Percentiles rank a stretch among this genome's conserved stretches.
Conservation (phyloP, 2,329 filamentous ascomycete species). For the Diaporthe vaccinii region DNA sequence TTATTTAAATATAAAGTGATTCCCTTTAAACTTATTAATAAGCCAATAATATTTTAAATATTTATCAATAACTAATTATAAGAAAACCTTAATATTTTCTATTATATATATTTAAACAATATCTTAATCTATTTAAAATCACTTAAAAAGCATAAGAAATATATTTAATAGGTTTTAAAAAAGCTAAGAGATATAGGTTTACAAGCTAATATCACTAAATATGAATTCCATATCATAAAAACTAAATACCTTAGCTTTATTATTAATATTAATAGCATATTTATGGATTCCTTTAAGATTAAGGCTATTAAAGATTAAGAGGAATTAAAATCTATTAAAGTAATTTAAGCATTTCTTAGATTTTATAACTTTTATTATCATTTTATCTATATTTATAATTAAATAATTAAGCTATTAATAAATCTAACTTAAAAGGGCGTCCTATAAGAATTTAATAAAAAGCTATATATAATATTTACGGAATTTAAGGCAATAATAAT, state of each 20-base stretch:
- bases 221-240: constrained; percentile 7
- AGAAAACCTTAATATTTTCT: neutral
- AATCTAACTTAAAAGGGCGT: neutral
- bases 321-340: neutral
- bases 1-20: constrained; percentile 5
- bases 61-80: constrained; percentile 11
- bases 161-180: neutral
- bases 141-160: neutral
- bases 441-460: no score
- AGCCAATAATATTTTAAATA: neutral
- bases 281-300: neutral
- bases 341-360: neutral
- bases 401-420: neutral
- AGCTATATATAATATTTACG: neutral
- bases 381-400: neutral
- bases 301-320: neutral
- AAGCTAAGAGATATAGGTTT: neutral
- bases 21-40: neutral
- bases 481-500: no score
- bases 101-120: neutral
- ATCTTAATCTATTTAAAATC: constrained; percentile 7
- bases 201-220: no score
- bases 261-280: neutral
- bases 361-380: neutral
- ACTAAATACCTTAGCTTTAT: constrained; percentile 8